Percentiles rank a stretch among this genome's conserved stretches.
phyloP scores from a whole-genome alignment of 2,329 filamentous ascomycete genomes.

The Monosporascus sp. region DNA sequence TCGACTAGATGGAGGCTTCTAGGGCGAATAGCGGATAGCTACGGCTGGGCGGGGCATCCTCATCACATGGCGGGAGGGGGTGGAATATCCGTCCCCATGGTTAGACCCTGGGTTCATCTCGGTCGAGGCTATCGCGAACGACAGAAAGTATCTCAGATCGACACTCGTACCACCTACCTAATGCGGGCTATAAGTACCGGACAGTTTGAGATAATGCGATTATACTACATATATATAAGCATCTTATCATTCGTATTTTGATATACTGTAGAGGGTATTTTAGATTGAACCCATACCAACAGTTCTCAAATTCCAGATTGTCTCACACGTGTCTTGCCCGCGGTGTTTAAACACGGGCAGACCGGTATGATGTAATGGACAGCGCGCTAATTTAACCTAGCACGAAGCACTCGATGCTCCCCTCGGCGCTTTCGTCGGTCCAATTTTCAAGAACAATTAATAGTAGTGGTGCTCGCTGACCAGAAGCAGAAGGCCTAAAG shows the following conservation, averaged over 20 bases:
- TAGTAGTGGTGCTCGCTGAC: too few relatives aligned
- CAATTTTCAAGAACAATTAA: too few relatives aligned
- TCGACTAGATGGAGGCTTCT: neutral
- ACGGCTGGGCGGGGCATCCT: neutral
- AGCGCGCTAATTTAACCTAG: neutral
- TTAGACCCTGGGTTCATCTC: neutral
- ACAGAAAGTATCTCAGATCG: neutral
- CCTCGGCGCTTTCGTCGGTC: neutral
- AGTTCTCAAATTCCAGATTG: neutral
- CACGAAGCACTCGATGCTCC: too few relatives aligned
- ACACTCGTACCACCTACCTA: neutral
- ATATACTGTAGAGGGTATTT: too few relatives aligned
- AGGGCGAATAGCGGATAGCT: conserved; percentile 1
- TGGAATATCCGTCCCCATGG: neutral
- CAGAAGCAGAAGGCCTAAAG: too few relatives aligned
- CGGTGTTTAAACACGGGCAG: neutral
- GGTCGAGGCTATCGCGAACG: neutral
- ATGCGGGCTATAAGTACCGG: too few relatives aligned
- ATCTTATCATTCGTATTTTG: too few relatives aligned
- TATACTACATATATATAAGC: neutral
- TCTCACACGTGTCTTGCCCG: neutral
- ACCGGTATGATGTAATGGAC: neutral
- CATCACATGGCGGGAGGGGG: neutral
- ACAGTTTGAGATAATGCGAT: neutral
- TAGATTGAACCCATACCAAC: too few relatives aligned